Conservation (phyloP, 2,329 filamentous ascomycete genomes). For the Grosmannia huntii region DNA sequence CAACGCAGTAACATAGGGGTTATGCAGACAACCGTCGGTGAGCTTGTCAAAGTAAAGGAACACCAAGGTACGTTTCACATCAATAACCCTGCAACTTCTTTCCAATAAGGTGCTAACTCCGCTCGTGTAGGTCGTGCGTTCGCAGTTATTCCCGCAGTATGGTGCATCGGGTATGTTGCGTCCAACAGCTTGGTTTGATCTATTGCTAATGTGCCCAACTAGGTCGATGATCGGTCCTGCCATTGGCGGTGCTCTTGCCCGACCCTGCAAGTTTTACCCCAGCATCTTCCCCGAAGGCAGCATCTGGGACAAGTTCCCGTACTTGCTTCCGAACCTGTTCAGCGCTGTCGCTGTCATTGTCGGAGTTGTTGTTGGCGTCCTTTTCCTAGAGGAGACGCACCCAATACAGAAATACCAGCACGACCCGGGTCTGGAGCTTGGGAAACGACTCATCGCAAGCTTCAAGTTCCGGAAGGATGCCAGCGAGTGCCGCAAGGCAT, state of each 20-base stretch:
- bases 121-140: slow-evolving; percentile 62
- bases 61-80: slow-evolving; percentile 59
- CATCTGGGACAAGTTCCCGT: slow-evolving; percentile 78
- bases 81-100: not conserved
- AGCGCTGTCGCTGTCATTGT: slow-evolving; percentile 66
- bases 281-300: slow-evolving; percentile 56
- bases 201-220: slow-evolving; percentile 10
- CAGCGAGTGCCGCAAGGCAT: slow-evolving; percentile 15
- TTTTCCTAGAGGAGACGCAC: slow-evolving; percentile 94
- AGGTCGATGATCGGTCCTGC: slow-evolving; percentile 86
- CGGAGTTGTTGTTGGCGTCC: slow-evolving; percentile 63
- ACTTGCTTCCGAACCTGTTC: slow-evolving; percentile 84
- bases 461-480: slow-evolving; percentile 20
- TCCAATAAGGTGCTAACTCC: not conserved
- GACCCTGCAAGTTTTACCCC: slow-evolving; percentile 75
- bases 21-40: slow-evolving; percentile 86
- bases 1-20: slow-evolving; percentile 73
- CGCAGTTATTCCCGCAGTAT: slow-evolving; percentile 95
- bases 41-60: slow-evolving; percentile 83
- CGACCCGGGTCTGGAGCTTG: slow-evolving; percentile 66
- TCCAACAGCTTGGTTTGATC: too few relatives aligned
- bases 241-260: slow-evolving; percentile 79
- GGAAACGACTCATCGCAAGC: slow-evolving; percentile 51
- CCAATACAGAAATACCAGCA: slow-evolving; percentile 62
- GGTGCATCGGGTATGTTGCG: slow-evolving; percentile 67